Base-by-base conservation (phyloP, 495 filamentous ascomycete genomes). In the Elasticomyces elasticus region DNA sequence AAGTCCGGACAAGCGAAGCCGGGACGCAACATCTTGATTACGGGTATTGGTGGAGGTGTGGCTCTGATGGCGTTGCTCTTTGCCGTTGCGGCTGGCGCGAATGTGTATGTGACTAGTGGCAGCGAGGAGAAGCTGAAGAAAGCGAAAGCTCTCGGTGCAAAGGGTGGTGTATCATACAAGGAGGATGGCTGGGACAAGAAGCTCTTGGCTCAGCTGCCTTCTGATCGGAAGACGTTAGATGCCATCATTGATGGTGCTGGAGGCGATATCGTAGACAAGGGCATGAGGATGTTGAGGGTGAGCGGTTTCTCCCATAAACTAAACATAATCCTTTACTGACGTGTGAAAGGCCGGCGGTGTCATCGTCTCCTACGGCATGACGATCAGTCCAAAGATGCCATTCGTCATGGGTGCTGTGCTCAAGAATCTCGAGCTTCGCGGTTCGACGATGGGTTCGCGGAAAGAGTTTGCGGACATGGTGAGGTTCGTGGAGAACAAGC, bases 381-480 rank as follows among this genome's bases (percentile, higher is more conserved):
- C 69, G 0, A 47, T 62, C 23, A 50, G 50, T 26, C 70, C 70
- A 1, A 67, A 66, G 56, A 71, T 72, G 67, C 49, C 54, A 15
- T 71, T 54, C 54, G 17, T 65, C 5, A 72, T 72, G 70, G 19
- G 37, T 37, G 67, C 67, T 0, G 69, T 71, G 12, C 56, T 72
- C 31, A 67, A 67, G 56, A 72, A 72, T 55, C 67, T 72, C 47
- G 70, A 72, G 31, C 43, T 72, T 2, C 60, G 61, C 7, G 69
- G 69, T 42, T 67, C 64, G 19, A 72, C 70, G n/a, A 72, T 72
- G 70, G 70, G 70, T 19, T 71, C 69, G n/a, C 38, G 70, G 41
- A 70, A 70, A 52, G 70, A 72, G 47, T 72, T 72, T 49, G 63
- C 67, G 9, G 69, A 71, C 24, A 72, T 72, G 70, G 62, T 72